Conservation (phyloP, 2,329 filamentous ascomycete genomes). For the Lecanoromycetidae sp. region DNA sequence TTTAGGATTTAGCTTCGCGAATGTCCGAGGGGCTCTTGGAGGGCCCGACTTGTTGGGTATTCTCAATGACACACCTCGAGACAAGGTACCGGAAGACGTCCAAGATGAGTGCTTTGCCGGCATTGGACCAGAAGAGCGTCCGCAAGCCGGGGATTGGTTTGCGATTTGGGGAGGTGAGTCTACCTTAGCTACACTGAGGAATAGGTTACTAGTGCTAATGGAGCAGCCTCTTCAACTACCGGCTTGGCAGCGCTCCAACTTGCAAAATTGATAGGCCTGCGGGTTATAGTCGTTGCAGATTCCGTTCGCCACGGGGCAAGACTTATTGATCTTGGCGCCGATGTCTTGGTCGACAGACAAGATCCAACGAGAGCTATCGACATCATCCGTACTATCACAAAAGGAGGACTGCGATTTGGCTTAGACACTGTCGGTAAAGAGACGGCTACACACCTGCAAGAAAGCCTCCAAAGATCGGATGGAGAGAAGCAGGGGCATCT, state of each 20-base stretch:
- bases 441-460: conserved; percentile 46
- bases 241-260: conserved; percentile 56
- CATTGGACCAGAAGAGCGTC: conserved; percentile 41
- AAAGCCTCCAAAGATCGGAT: conserved; percentile 33
- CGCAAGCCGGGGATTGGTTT: conserved; percentile 53
- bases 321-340: conserved; percentile 43
- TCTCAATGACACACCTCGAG: conserved; percentile 35
- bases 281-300: conserved; percentile 55
- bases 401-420: conserved; percentile 49
- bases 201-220: background rate
- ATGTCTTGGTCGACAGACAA: conserved; percentile 57
- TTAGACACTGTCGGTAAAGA: conserved; percentile 57
- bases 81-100: conserved; percentile 48
- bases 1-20: conserved; percentile 53
- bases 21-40: conserved; percentile 24
- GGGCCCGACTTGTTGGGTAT: conserved; percentile 50
- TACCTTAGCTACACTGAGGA: background rate
- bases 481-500: conserved; percentile 40
- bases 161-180: conserved; percentile 59
- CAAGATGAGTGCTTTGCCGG: conserved; percentile 49
- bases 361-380: conserved; percentile 53
- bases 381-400: conserved; percentile 49
- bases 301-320: conserved; percentile 52
- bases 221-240: conserved; percentile 51
- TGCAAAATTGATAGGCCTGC: conserved; percentile 52